Evolutionary conservation across 257 asterid genomes (phyloP), one percentile per base, ranked within the genome.

Genomic region (Sherardia arvensis): DNA sequence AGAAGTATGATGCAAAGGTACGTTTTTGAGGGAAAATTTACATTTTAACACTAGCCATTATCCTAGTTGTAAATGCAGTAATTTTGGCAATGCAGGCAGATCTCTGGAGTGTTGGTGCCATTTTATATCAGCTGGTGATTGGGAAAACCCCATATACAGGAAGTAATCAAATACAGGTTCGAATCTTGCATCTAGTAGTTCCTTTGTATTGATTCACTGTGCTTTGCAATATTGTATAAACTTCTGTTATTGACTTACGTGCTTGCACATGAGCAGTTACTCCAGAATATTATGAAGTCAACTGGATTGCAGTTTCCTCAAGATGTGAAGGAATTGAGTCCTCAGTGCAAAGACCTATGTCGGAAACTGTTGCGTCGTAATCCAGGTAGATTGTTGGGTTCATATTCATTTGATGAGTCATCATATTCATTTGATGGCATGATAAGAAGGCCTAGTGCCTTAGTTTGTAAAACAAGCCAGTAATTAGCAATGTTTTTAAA

Each of bases 31-130:
- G 51, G 51, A 43, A 43, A 43, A 43, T 30, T 29, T 21, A 59
- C 55, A 25, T 8, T 21, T 3, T 49, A 38, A 60, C 57, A 45
- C 36, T 53, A 32, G 38, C 47, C 11, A 53, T 69, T 45, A 69
- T 36, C 26, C 57, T 74, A 60, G 57, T 28, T 7, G 61, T 61
- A 48, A 66, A 59, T 69, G 30, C 66, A 66, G 65, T 84, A 65
- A 84, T 51, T 67, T 67, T 66, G 71, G 53, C 69, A 75, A 69
- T 51, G 47, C 95, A 91, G 95, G 97, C 97, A 84, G 96, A 91
- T 84, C 86, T 91, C 73, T 91, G 97, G 97, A 91, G 97, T 69
- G 95, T 87, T 53, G 97, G 97, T 62, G 80, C 90, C 72, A 87
- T 91, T 75, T 76, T 91, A 27, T 91, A 79, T 83, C 97, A 91